These are phyloP conservation scores for Tolypocladium pustulatum DNA, from an alignment of 2,329 filamentous ascomycete genomes.

Conservation along the genomic window DNA sequence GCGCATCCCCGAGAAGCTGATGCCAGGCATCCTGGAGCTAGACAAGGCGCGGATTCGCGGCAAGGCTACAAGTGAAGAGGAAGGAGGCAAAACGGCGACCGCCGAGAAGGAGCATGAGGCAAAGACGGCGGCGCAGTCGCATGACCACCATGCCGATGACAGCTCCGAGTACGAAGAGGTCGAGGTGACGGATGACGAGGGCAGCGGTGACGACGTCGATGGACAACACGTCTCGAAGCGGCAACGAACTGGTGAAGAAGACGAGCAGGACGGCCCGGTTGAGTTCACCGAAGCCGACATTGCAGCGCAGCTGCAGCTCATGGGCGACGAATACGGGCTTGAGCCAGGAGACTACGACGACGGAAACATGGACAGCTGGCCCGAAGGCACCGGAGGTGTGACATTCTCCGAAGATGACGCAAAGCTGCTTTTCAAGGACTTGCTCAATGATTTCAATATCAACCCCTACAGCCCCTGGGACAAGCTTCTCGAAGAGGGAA, in stretches of 20 bases:
- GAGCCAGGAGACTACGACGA: slow-evolving; percentile 69
- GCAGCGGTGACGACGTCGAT: slow-evolving; percentile 26
- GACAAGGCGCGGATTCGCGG: slow-evolving; percentile 62
- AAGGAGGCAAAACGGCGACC: not conserved
- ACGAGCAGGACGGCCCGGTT: slow-evolving; percentile 39
- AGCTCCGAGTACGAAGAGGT: slow-evolving; percentile 70
- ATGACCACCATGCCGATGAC: slow-evolving; percentile 31
- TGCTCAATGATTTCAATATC: slow-evolving; percentile 72
- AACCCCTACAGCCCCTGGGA: slow-evolving; percentile 91
- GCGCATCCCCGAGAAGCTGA: slow-evolving; percentile 83
- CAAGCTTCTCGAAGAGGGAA: slow-evolving; percentile 71
- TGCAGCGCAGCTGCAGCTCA: slow-evolving; percentile 78
- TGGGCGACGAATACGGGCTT: slow-evolving; percentile 76
- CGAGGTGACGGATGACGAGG: slow-evolving; percentile 44
- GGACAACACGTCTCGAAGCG: slow-evolving; percentile 48
- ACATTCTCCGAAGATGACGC: slow-evolving; percentile 67
- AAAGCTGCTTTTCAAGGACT: slow-evolving; percentile 67
- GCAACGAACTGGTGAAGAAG: slow-evolving; percentile 43
- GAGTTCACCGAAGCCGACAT: slow-evolving; percentile 95
- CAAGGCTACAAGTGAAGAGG: slow-evolving; percentile 26
- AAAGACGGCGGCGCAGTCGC: slow-evolving; percentile 8
- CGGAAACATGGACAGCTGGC: slow-evolving; percentile 48
- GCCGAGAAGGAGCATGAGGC: not conserved
- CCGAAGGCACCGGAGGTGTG: slow-evolving; percentile 62
- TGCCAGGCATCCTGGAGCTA: slow-evolving; percentile 62